Conservation (phyloP, 768 basidiomycete genomes). For the Russula brevipes region DNA sequence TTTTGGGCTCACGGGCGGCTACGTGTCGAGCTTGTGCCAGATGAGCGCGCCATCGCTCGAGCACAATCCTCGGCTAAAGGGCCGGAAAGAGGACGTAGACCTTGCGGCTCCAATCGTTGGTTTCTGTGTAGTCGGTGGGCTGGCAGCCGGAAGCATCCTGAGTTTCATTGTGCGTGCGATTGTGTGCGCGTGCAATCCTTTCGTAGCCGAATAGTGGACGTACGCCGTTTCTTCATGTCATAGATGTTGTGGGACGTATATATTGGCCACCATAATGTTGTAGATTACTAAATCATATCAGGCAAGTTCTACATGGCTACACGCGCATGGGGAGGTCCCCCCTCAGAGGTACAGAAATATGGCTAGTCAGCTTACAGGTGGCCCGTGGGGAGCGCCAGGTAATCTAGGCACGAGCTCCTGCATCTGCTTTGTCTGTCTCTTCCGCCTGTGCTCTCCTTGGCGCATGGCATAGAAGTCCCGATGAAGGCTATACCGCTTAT, state of each 20-base stretch:
- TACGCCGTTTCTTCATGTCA: too few relatives aligned
- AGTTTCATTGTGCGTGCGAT: constrained; percentile 76
- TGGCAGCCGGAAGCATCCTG: constrained; percentile 66
- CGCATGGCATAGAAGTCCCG: constrained; percentile 80
- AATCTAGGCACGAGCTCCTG: constrained; percentile 68
- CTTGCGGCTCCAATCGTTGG: constrained; percentile 76
- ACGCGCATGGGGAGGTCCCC: background rate
- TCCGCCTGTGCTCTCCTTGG: constrained; percentile 65
- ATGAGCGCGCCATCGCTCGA: constrained; percentile 78
- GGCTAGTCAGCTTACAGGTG: background rate
- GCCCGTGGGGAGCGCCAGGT: constrained; percentile 43
- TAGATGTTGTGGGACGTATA: background rate
- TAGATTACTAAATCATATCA: background rate
- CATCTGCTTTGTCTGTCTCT: constrained; percentile 58
- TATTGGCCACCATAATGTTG: background rate
- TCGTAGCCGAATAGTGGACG: constrained; percentile 30
- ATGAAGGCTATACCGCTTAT: constrained; percentile 78
- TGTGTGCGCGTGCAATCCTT: constrained; percentile 74
- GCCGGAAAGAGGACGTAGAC: constrained; percentile 73
- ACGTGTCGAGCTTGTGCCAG: constrained; percentile 70
- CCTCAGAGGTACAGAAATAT: too few relatives aligned
- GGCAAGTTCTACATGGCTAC: background rate
- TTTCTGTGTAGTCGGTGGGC: constrained; percentile 73
- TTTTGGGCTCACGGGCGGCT: constrained; percentile 81
- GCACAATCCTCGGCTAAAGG: constrained; percentile 69